phyloP scores from a whole-genome alignment of 345 rosid genomes.

The Excoecaria cochinchinensis region DNA sequence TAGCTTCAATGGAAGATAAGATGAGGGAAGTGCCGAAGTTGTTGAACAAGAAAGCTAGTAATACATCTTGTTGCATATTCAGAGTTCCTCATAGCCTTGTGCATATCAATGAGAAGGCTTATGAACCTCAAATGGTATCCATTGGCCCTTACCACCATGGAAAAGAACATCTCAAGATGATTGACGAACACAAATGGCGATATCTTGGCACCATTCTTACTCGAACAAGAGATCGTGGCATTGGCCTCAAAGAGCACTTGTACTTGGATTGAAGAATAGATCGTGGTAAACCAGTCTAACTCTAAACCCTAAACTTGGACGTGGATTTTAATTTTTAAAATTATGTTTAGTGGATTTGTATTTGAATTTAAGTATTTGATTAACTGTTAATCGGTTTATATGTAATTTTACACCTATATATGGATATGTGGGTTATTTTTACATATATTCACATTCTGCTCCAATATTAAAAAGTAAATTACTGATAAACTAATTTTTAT shows the following conservation, averaged over 20 bases:
- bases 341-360: too few relatives aligned
- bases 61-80: conserved; percentile 4
- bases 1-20: background rate
- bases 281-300: too few relatives aligned
- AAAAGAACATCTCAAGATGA: conserved; percentile 33
- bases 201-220: background rate
- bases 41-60: background rate
- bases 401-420: too few relatives aligned
- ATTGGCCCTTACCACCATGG: conserved; percentile 51
- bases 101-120: conserved; percentile 15
- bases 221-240: background rate
- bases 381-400: too few relatives aligned
- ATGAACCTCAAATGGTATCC: conserved; percentile 46
- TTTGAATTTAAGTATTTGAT: too few relatives aligned
- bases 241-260: background rate
- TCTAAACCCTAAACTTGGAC: too few relatives aligned
- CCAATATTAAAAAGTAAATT: too few relatives aligned
- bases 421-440: too few relatives aligned
- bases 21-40: background rate
- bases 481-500: too few relatives aligned
- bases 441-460: too few relatives aligned
- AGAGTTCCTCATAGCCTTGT: conserved; percentile 5
- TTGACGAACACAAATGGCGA: conserved; percentile 45
- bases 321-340: too few relatives aligned
- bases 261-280: too few relatives aligned